A percentile compares a stretch with the other conserved stretches of the same genome.
Conservation (phyloP, 768 basidiomycete genomes). For the Macrolepiota dolichaula region DNA sequence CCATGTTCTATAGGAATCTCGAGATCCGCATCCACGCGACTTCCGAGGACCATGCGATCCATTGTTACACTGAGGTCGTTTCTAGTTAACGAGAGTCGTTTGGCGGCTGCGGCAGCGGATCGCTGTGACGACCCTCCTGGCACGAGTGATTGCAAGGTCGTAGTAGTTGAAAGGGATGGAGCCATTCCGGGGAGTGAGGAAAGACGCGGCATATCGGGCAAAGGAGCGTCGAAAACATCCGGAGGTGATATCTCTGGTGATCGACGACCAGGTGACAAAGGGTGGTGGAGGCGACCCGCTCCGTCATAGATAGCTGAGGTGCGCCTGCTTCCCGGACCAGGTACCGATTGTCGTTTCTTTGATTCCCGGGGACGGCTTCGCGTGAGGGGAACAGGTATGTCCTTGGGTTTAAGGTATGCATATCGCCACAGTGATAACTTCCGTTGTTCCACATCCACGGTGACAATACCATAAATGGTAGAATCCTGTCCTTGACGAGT, state of each 20-base stretch:
- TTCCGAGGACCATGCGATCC: conserved; percentile 68
- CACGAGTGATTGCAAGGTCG: conserved; percentile 48
- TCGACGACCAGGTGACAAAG: conserved; percentile 32
- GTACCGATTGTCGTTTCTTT: conserved; percentile 41
- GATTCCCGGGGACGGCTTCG: conserved; percentile 14
- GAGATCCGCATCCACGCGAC: conserved; percentile 40
- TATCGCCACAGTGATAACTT: conserved; percentile 73
- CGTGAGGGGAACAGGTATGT: conserved; percentile 18
- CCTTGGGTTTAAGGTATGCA: conserved; percentile 58
- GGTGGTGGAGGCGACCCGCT: conserved; percentile 29
- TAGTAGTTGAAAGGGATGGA: conserved; percentile 47
- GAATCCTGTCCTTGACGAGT: conserved; percentile 27
- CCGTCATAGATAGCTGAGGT: conserved; percentile 36
- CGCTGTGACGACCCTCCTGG: conserved; percentile 23
- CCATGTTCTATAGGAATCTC: conserved; percentile 49
- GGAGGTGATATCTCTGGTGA: conserved; percentile 32
- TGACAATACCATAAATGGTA: conserved; percentile 50
- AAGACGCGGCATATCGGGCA: conserved; percentile 35
- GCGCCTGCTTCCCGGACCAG: conserved; percentile 32
- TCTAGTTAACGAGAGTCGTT: conserved; percentile 44
- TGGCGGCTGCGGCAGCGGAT: conserved; percentile 22
- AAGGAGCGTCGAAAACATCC: conserved; percentile 26
- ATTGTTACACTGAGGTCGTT: conserved; percentile 58
- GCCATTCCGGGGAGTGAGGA: conserved; percentile 51
- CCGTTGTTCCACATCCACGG: conserved; percentile 50